A percentile compares a stretch with the other conserved stretches of the same genome.
phyloP scores from a whole-genome alignment of 805 yeast species.

The Lipomyces orientalis region DNA sequence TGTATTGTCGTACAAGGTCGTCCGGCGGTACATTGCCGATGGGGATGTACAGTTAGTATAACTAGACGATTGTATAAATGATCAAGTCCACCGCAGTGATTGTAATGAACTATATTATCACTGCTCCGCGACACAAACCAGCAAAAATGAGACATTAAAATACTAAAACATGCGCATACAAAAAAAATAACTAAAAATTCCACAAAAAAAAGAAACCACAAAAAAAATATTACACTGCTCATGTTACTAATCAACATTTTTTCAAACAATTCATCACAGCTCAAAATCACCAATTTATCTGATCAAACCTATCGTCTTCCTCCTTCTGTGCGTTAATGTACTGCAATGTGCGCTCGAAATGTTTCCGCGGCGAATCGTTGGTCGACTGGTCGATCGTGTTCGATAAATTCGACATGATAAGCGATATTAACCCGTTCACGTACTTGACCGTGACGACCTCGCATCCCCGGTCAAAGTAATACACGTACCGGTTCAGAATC shows the following conservation, averaged over 20 bases:
- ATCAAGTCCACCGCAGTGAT: neutral
- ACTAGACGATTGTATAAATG: neutral
- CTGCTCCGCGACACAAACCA: neutral
- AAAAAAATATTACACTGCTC: neutral
- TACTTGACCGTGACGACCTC: constrained; percentile 70
- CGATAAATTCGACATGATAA: constrained; percentile 55
- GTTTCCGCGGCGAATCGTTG: constrained; percentile 53
- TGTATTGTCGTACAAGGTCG: constrained; percentile 69
- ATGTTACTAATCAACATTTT: neutral
- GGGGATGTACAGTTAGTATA: constrained; percentile 41
- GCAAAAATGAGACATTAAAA: neutral
- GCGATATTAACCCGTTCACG: constrained; percentile 83
- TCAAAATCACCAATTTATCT: constrained; percentile 31
- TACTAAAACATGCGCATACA: neutral
- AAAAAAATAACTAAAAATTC: neutral
- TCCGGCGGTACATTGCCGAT: constrained; percentile 50
- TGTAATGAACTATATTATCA: neutral
- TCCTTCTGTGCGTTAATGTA: constrained; percentile 73
- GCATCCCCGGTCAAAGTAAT: constrained; percentile 83
- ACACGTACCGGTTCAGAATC: constrained; percentile 82
- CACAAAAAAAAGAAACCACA: neutral
- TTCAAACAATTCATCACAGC: neutral
- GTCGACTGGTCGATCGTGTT: constrained; percentile 38
- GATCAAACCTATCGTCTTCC: constrained; percentile 63
- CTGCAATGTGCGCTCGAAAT: constrained; percentile 72